Evolutionary conservation across 2,329 filamentous ascomycete species (phyloP), one percentile per base, ranked within the genome.

Genomic region (Albifimbria verrucaria): DNA sequence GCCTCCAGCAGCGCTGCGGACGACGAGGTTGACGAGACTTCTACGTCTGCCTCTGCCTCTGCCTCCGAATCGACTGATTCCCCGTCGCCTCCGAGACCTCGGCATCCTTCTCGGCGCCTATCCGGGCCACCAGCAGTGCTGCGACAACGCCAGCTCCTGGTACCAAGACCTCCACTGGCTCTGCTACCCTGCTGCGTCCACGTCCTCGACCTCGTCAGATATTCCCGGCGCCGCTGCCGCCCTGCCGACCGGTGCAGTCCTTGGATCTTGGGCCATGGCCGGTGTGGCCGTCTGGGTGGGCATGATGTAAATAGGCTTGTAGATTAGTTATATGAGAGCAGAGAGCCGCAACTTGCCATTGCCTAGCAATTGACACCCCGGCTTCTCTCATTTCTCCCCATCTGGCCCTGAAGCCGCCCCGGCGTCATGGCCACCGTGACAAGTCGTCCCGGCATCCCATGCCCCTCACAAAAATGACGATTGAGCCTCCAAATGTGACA

Each of bases 231-330:
- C 32, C 12, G 32, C 32, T 22, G 59, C 54, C 18, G 57, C 57
- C 28, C 55, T 61, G 56, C 55, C 63, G 22, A 62, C 65, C 22
- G 61, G 59, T 41, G 63, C 48, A 11, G 61, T 62, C 24, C 50
- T 64, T 18, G 65, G 56, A 10, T 52, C 56, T 4, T 57, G 47
- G 22, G 45, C 67, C 26, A 41, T 66, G 44, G 67, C 63, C 44
- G 67, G 65, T 41, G 61, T 63, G 39, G 66, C 59, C 20, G 65
- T 62, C 48, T 64, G 60, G 44, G 55, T 59, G 46, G 66, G 62
- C 23, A 52, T 69, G 41, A 28, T 68, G 43, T 69, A 61, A 49
- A 47, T 17, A 23, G 42, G 21, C 22, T 18, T 43, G 12, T 46
- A 21, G 32, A 26, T 24, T 9, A 10, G n/a, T n/a, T n/a, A n/a